A percentile compares a stretch with the other conserved stretches of the same genome.
These are phyloP conservation scores for Moesziomyces parantarcticus DNA, from an alignment of 1,284 basidiomycete species.

Conservation along the genomic window DNA sequence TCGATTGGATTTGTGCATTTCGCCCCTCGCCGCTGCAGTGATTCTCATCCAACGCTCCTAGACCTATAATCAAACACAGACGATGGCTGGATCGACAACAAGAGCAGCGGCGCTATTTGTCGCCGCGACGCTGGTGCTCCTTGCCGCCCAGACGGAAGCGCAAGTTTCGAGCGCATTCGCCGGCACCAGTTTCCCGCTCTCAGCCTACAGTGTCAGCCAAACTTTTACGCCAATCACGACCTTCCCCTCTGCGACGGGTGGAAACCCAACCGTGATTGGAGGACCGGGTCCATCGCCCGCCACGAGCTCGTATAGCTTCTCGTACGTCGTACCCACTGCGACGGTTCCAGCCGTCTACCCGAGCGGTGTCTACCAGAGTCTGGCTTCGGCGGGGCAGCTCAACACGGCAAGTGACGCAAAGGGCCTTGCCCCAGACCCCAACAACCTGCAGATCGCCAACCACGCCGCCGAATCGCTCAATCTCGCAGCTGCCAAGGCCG, in stretches of 20 bases:
- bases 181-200: constrained; percentile 47
- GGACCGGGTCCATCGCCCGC: constrained; percentile 53
- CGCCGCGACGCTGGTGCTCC: constrained; percentile 11
- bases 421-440: constrained; percentile 28
- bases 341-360: constrained; percentile 35
- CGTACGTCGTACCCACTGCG: constrained; percentile 42
- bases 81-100: constrained; percentile 5
- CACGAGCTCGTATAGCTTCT: constrained; percentile 34
- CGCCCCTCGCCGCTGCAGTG: too few relatives aligned
- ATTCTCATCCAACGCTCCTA: too few relatives aligned
- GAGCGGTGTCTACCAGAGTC: constrained; percentile 21
- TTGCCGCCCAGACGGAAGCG: constrained; percentile 11
- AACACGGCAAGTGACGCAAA: constrained; percentile 27
- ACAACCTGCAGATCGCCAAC: constrained; percentile 35
- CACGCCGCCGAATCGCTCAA: constrained; percentile 6
- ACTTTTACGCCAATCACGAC: constrained; percentile 57
- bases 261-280: constrained; percentile 42
- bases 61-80: neutral
- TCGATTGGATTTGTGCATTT: too few relatives aligned
- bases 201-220: constrained; percentile 20
- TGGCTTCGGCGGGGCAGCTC: constrained; percentile 14
- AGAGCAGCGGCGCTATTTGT: constrained; percentile 19
- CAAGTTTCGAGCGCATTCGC: constrained; percentile 30
- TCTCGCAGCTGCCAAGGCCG: constrained; percentile 23
- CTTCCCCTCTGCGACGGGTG: constrained; percentile 27